Base-by-base conservation (phyloP, 257 asterid species). In the Lycium ferocissimum region DNA sequence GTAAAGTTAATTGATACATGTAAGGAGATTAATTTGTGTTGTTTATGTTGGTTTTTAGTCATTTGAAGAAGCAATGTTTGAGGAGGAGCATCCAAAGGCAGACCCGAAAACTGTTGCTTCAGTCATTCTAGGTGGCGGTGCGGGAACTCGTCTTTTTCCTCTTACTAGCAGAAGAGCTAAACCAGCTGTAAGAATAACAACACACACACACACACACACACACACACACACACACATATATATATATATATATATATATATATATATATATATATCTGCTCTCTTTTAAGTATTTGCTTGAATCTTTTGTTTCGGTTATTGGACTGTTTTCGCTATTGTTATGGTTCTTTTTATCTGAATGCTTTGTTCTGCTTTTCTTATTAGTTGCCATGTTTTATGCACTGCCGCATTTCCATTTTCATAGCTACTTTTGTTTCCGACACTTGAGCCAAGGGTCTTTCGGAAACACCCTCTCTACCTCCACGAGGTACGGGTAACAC, bases 81-180 rank as follows among this genome's bases (percentile, higher is more conserved):
- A 80, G 47, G 94, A 92, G 62, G 93, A 93, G 59, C 85, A 67
- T 8, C 69, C 87, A 6, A 88, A 87, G 63, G 98, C 89, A 82
- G 96, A 97, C 88, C 99, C 98, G 3, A 92, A 87, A 82, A 72
- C 86, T 43, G 98, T 97, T 45, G 99, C 98, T 67, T 87, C 98
- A 0, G 91, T 97, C 83, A 93, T 97, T 79, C 88, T 97, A 81
- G 99, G 98, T 69, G 98, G 98, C 15, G 98, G 98, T 71, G 98
- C 98, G 5, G 99, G 99, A 47, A 94, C 98, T 66, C 97, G 98
- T n/a, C 98, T 97, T 79, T 93, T 93, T 82, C 99, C 99, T 80
- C 98, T 97, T 67, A 97, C 98, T 17, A 89, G 94, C 89, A 91
- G 86, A 90, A 93, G 97, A 88, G 94, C 99, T 71, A 97, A 94